Conservation (phyloP, 2,329 filamentous ascomycete species). For the Anisogramma anomala region DNA sequence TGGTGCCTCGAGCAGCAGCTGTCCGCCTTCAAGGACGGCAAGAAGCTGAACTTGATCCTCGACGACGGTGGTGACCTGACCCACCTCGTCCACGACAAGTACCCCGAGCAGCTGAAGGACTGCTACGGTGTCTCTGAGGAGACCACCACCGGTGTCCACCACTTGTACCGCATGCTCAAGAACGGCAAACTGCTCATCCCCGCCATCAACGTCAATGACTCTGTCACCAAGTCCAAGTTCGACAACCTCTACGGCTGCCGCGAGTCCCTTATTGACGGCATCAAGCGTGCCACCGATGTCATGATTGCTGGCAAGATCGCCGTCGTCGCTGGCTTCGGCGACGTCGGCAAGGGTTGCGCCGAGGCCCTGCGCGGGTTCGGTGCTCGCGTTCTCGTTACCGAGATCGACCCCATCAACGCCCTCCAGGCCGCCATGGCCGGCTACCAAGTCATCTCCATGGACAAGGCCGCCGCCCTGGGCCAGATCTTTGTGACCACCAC, state of each 20-base stretch:
- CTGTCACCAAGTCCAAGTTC: constrained; percentile 99
- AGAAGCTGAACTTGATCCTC: constrained; percentile 96
- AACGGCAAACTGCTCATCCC: constrained; percentile 79
- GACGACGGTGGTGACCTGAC: constrained; percentile 98
- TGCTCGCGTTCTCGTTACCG: constrained; percentile 89
- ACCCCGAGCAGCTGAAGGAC: constrained; percentile 95
- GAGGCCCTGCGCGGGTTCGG: constrained; percentile 94
- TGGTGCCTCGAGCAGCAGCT: constrained; percentile 99
- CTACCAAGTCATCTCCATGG: constrained; percentile 93
- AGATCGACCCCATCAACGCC: constrained; percentile 98
- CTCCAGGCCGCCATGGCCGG: constrained; percentile 97
- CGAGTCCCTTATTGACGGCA: constrained; percentile 96
- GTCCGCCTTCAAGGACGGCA: constrained; percentile 86
- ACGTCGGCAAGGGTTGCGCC: constrained; percentile 98
- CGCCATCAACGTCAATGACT: constrained; percentile 99
- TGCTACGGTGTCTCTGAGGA: constrained; percentile 99
- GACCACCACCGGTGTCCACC: constrained; percentile 99
- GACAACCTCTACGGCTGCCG: constrained; percentile 99
- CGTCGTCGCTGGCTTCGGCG: constrained; percentile 95
- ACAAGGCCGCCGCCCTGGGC: constrained; percentile 76
- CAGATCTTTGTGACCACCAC: constrained; percentile 99
- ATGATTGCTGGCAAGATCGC: constrained; percentile 99
- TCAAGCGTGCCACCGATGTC: constrained; percentile 99
- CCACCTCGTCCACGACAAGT: constrained; percentile 91
- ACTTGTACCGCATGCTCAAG: constrained; percentile 98